Evolutionary conservation across 306 rosid species (phyloP), one percentile per base, ranked within the genome.

Genomic region (Gillenia trifoliata): DNA sequence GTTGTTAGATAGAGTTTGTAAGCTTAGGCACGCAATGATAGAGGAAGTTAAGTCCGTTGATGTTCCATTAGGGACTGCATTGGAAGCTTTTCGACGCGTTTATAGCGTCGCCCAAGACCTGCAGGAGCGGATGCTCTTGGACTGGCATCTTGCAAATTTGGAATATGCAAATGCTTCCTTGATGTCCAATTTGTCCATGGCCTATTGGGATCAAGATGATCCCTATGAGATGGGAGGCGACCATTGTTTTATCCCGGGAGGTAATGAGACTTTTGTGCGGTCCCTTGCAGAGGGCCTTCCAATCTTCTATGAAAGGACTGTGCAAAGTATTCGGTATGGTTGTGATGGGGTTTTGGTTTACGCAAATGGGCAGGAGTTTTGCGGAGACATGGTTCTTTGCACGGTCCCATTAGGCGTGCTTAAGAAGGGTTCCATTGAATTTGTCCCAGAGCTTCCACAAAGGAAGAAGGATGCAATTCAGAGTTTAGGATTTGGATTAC

Each of bases 181-280:
- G 22, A 90, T 92, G 93, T 83, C 93, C 8, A 90, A 92, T 77
- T 78, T 92, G 84, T 90, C 98, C 0, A 92, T 90, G 98, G 96
- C 96, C 0, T 92, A 92, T 84, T 92, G 98, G 98, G 98, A 92
- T 81, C 98, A 92, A 77, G 96, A 92, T 81, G 96, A 92, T 86
- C 98, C 96, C 3, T 92, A 79, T 78, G 98, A 92, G 80, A 92
- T 92, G 98, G 98, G 98, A 17, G 98, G 98, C 64, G 98, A 92
- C 80, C 98, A 92, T 78, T 92, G 98, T 82, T 92, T 92, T 62
- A 90, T 92, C 70, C 98, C 98, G 0, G 98, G 96, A 19, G 98
- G 98, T 16, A 92, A 90, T 20, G 93, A 90, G 82, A 83, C 74
- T n/a, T 90, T 92, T 78, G 82, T 92, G 19, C 87, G 94, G 0